A percentile compares a stretch with the other conserved stretches of the same genome.
Conservation (phyloP, 2,329 filamentous ascomycete species). For the Ascocoryne sarcoides region DNA sequence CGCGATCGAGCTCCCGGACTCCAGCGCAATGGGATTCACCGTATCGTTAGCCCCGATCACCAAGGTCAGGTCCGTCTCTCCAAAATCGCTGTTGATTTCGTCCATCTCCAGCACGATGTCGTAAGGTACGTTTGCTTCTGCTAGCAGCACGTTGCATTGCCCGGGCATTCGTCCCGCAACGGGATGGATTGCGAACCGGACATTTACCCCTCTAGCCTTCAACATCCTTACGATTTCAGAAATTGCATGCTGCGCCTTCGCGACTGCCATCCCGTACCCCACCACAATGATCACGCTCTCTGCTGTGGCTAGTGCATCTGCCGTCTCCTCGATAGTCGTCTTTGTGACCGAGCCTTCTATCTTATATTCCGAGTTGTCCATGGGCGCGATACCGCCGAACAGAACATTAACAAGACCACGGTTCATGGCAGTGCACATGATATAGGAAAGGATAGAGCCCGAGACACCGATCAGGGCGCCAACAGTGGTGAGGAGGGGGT, state of each 20-base stretch:
- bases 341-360: conserved; percentile 73
- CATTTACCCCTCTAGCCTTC: conserved; percentile 66
- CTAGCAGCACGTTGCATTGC: conserved; percentile 84
- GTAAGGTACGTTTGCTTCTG: conserved; percentile 81
- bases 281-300: conserved; percentile 79
- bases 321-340: conserved; percentile 71
- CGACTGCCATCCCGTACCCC: conserved; percentile 90
- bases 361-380: conserved; percentile 56
- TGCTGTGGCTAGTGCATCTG: conserved; percentile 64
- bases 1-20: conserved; percentile 74
- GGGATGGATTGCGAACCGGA: conserved; percentile 84
- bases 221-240: conserved; percentile 70
- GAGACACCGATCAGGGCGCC: conserved; percentile 83
- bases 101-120: conserved; percentile 94
- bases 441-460: conserved; percentile 81
- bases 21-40: conserved; percentile 81
- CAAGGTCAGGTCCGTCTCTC: conserved; percentile 74
- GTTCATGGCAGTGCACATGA: conserved; percentile 88
- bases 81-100: conserved; percentile 89
- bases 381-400: conserved; percentile 69
- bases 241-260: conserved; percentile 87
- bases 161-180: conserved; percentile 89
- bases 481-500: conserved; percentile 74
- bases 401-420: conserved; percentile 80
- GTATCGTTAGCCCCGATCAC: conserved; percentile 92